Conservation (phyloP, 495 filamentous ascomycete species). For the Lasiosphaeria ovina region DNA sequence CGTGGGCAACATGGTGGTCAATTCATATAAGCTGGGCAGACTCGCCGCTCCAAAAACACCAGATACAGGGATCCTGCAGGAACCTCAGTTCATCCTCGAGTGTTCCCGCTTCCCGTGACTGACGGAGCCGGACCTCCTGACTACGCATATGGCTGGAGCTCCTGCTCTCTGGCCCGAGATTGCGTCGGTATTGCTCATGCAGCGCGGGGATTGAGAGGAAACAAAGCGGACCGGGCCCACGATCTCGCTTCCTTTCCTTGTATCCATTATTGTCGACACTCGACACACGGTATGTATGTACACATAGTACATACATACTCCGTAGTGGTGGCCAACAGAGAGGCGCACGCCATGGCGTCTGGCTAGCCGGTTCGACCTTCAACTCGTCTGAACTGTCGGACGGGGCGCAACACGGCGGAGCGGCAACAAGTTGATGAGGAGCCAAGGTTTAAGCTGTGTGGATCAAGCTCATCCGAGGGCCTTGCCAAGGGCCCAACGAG, state of each 20-base stretch:
- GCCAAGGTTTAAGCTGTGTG: too few relatives aligned
- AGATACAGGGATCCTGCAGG: constrained; percentile 25
- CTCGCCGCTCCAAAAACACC: constrained; percentile 7
- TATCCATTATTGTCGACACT: neutral
- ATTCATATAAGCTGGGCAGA: constrained; percentile 28
- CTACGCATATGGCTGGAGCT: constrained; percentile 7
- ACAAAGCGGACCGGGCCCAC: constrained; percentile 8
- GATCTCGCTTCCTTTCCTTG: constrained; percentile 11
- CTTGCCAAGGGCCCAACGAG: too few relatives aligned
- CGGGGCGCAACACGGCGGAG: too few relatives aligned
- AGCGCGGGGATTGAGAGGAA: constrained; percentile 5
- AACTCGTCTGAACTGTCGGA: too few relatives aligned
- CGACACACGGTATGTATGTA: too few relatives aligned
- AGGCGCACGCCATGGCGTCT: too few relatives aligned
- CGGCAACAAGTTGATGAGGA: too few relatives aligned
- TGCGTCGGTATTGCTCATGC: constrained; percentile 31
- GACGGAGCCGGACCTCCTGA: constrained; percentile 13
- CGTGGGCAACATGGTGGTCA: constrained; percentile 20
- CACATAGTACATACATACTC: too few relatives aligned
- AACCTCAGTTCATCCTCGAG: constrained; percentile 18
- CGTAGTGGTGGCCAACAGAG: too few relatives aligned
- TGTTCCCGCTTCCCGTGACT: constrained; percentile 5
- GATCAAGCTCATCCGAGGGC: too few relatives aligned
- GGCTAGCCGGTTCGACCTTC: too few relatives aligned
- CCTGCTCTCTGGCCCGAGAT: constrained; percentile 11